These are phyloP conservation scores for Quillaja saponaria DNA, from an alignment of 306 rosid species.

Conservation along the genomic window DNA sequence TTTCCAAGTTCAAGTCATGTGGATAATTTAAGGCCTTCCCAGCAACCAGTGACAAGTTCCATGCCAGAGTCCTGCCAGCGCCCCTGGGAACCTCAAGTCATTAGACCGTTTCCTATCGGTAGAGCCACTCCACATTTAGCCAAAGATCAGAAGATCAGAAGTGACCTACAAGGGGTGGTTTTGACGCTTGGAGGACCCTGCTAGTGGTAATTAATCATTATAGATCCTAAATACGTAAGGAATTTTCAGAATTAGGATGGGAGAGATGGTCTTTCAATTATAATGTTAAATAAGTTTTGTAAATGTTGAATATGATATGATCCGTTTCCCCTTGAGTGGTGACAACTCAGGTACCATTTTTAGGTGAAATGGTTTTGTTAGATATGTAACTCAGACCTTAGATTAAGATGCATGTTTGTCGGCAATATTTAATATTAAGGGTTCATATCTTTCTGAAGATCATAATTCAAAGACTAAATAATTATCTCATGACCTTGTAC, in stretches of 20 bases:
- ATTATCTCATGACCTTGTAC: too few relatives aligned
- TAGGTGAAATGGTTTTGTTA: conserved; percentile 22
- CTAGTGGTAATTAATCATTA: conserved; percentile 39
- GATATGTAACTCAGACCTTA: too few relatives aligned
- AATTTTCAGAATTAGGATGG: not conserved
- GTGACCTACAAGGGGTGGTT: conserved; percentile 77
- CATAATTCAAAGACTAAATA: too few relatives aligned
- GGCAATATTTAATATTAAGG: too few relatives aligned
- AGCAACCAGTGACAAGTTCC: conserved; percentile 36
- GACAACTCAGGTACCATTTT: conserved; percentile 9
- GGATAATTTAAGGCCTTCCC: conserved; percentile 34
- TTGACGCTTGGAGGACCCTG: conserved; percentile 88
- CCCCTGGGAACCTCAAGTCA: conserved; percentile 37
- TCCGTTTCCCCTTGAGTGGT: conserved; percentile 4
- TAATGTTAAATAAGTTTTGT: conserved; percentile 37
- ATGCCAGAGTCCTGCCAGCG: conserved; percentile 34
- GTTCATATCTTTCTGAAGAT: too few relatives aligned
- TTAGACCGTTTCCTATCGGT: conserved; percentile 41
- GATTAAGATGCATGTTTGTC: too few relatives aligned
- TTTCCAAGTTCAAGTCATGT: conserved; percentile 36
- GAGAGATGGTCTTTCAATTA: not conserved
- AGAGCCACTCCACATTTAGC: conserved; percentile 41
- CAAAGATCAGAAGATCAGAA: conserved; percentile 58
- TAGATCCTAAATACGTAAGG: conserved; percentile 27
- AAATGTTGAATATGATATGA: conserved; percentile 36